Percentiles rank a stretch among this genome's conserved stretches.
Conservation (phyloP, 345 rosid species). For the Moricandia moricandioides region DNA sequence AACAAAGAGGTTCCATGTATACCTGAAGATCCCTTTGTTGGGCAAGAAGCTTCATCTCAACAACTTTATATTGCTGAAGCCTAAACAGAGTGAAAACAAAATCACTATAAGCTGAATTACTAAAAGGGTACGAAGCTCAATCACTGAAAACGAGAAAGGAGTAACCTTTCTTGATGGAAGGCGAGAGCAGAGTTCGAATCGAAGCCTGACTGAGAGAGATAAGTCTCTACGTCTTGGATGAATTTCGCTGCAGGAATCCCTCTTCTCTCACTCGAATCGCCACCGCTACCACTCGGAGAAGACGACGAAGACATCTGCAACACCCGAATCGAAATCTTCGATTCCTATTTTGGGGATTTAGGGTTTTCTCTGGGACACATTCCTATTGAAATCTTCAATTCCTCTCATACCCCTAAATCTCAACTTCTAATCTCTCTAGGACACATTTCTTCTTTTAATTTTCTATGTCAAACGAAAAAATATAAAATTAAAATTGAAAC, state of each 20-base stretch:
- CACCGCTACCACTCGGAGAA: constrained; percentile 32
- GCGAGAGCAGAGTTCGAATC: constrained; percentile 83
- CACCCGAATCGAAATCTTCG: not conserved
- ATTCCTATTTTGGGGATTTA: constrained; percentile 23
- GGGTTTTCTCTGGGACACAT: constrained; percentile 25
- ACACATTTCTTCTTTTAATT: no score
- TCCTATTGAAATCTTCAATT: no score
- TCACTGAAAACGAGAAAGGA: not conserved
- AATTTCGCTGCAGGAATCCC: constrained; percentile 90
- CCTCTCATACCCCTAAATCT: no score
- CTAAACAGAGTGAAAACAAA: constrained; percentile 36
- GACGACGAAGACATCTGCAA: constrained; percentile 34
- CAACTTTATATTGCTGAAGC: constrained; percentile 82
- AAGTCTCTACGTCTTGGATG: constrained; percentile 76
- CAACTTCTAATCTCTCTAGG: no score
- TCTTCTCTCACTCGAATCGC: constrained; percentile 63
- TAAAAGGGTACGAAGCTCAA: not conserved
- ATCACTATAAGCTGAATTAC: not conserved
- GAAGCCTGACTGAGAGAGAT: constrained; percentile 63
- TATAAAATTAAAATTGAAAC: no score
- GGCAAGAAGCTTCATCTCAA: constrained; percentile 89
- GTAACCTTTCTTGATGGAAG: constrained; percentile 85
- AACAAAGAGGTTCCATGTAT: not conserved
- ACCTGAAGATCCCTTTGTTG: constrained; percentile 84
- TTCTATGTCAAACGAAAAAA: no score